A percentile compares a stretch with the other conserved stretches of the same genome.
Conservation (phyloP, 1,139 yeast genomes). For the Zygoascus meyerae region DNA sequence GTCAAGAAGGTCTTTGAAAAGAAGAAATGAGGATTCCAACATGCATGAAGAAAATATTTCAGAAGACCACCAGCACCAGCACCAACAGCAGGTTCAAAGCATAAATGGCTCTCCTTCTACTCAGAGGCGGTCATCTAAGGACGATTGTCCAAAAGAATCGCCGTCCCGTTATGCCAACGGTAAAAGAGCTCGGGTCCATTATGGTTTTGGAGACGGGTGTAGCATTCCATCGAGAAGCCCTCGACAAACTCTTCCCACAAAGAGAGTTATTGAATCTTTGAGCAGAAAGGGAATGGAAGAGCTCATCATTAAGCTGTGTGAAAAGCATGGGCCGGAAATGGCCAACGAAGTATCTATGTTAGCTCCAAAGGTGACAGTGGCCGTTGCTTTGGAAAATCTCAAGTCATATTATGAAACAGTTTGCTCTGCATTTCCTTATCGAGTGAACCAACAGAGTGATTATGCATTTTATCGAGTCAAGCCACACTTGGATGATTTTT, state of each 20-base stretch:
- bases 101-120: background rate
- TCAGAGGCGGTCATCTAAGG: background rate
- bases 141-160: background rate
- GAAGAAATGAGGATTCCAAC: slow-evolving; percentile 7
- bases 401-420: slow-evolving; percentile 45
- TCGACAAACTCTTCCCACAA: slow-evolving; percentile 44
- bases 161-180: too few relatives aligned
- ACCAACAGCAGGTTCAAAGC: too few relatives aligned
- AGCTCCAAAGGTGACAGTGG: slow-evolving; percentile 56
- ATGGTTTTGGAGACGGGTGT: background rate
- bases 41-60: slow-evolving; percentile 8
- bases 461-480: slow-evolving; percentile 85
- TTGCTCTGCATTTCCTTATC: slow-evolving; percentile 57
- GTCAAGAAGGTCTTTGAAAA: slow-evolving; percentile 1
- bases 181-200: slow-evolving; percentile 21
- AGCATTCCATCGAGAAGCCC: slow-evolving; percentile 13
- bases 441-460: slow-evolving; percentile 67
- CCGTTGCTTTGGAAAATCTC: slow-evolving; percentile 48
- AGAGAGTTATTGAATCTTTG: slow-evolving; percentile 61
- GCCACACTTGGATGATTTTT: slow-evolving; percentile 65
- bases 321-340: slow-evolving; percentile 54
- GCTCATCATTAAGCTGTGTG: slow-evolving; percentile 49
- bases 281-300: slow-evolving; percentile 51
- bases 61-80: slow-evolving; percentile 5
- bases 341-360: slow-evolving; percentile 45